A percentile compares a stretch with the other conserved stretches of the same genome.
phyloP scores from a whole-genome alignment of 495 filamentous ascomycete genomes.

The Baudoinia panamericana region DNA sequence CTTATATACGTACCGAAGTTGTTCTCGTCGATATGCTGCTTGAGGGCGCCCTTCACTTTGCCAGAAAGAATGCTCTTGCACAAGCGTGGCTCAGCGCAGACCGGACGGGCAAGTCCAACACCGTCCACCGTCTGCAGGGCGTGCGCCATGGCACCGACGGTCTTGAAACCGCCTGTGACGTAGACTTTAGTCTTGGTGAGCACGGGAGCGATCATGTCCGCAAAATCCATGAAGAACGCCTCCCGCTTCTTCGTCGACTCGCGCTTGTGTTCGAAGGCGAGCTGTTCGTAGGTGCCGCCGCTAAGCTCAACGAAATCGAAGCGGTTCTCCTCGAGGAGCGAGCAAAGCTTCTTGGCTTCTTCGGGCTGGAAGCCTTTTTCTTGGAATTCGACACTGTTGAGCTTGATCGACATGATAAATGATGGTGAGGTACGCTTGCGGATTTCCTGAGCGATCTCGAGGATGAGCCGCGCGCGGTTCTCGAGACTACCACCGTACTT shows the following conservation, averaged over 20 bases:
- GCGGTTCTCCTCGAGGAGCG: constrained; percentile 38
- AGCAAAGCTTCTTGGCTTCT: constrained; percentile 43
- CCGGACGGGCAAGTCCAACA: constrained; percentile 42
- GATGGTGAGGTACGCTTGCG: constrained; percentile 17
- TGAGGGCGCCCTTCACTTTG: constrained; percentile 35
- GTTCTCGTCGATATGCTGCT: constrained; percentile 34
- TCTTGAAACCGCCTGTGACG: constrained; percentile 50
- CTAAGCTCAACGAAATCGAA: constrained; percentile 56
- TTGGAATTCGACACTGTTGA: constrained; percentile 60
- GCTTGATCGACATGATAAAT: constrained; percentile 52
- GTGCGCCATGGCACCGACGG: constrained; percentile 48
- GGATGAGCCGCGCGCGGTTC: constrained; percentile 29
- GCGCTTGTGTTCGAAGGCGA: constrained; percentile 40
- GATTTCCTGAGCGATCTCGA: constrained; percentile 23
- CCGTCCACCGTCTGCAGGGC: constrained; percentile 43
- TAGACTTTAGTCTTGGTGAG: constrained; percentile 43
- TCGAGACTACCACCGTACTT: constrained; percentile 38
- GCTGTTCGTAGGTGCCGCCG: constrained; percentile 49
- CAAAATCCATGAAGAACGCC: constrained; percentile 55
- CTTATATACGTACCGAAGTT: no score
- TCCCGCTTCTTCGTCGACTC: constrained; percentile 46
- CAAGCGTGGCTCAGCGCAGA: constrained; percentile 39
- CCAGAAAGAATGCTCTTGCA: constrained; percentile 38
- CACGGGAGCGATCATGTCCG: constrained; percentile 43
- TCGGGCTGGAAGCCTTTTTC: constrained; percentile 42